phyloP scores from a whole-genome alignment of 2,329 filamentous ascomycete species.

The Sodiomyces alkalinus region DNA sequence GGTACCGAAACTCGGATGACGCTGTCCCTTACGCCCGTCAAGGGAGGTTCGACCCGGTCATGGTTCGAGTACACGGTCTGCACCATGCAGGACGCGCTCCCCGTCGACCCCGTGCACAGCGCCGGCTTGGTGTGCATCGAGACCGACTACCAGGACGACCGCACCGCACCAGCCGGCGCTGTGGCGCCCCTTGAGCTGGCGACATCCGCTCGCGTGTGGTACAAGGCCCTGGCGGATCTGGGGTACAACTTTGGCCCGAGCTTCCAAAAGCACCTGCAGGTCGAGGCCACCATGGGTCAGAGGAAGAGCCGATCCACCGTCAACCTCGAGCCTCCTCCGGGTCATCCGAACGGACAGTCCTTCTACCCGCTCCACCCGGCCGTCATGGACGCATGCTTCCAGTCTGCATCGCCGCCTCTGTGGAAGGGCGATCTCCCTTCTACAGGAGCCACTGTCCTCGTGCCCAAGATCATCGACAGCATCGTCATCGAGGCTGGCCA shows the following conservation, averaged over 20 bases:
- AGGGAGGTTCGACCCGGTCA: too few relatives aligned
- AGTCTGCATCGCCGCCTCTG: slow-evolving; percentile 7
- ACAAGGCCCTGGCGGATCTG: slow-evolving; percentile 1
- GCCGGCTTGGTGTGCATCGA: too few relatives aligned
- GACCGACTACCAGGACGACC: too few relatives aligned
- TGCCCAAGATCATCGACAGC: background rate
- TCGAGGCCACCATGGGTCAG: too few relatives aligned
- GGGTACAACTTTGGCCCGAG: slow-evolving; percentile 1
- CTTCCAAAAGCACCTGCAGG: too few relatives aligned
- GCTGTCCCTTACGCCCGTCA: background rate
- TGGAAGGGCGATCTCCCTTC: slow-evolving; percentile 7
- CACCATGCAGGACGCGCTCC: too few relatives aligned
- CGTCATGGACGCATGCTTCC: background rate
- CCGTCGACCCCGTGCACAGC: too few relatives aligned
- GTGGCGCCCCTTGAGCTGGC: background rate
- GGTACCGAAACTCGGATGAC: background rate
- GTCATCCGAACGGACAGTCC: too few relatives aligned
- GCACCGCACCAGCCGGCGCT: background rate
- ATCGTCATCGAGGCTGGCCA: slow-evolving; percentile 1
- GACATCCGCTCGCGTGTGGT: background rate
- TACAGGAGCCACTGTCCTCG: background rate
- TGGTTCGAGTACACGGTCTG: too few relatives aligned
- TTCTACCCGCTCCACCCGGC: slow-evolving; percentile 2
- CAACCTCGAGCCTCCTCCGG: background rate
- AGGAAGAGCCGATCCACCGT: too few relatives aligned